A percentile compares a stretch with the other conserved stretches of the same genome.
Conservation (phyloP, 73 alveolate genomes). For the Uronychia setigera region DNA sequence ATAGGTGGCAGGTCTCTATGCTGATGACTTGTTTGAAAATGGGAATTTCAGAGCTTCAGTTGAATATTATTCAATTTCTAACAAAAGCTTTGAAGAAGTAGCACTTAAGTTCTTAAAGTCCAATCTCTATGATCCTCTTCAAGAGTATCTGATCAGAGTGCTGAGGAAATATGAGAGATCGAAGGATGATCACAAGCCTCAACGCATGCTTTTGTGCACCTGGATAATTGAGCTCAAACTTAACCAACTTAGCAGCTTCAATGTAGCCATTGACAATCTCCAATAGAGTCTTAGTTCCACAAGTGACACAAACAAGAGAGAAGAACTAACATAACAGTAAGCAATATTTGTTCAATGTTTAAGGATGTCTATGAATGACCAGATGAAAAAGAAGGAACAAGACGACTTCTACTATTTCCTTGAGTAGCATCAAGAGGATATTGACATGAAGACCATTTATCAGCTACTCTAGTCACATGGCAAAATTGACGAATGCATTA, state of each 20-base stretch:
- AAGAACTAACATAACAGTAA: neutral
- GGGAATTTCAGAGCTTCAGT: constrained; percentile 80
- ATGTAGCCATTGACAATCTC: constrained; percentile 26
- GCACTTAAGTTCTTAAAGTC: constrained; percentile 74
- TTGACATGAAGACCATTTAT: constrained; percentile 76
- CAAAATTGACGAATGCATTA: constrained; percentile 86
- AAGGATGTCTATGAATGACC: neutral
- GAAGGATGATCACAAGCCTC: constrained; percentile 69
- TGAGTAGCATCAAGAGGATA: constrained; percentile 66
- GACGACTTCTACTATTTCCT: constrained; percentile 51
- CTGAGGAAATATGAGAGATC: constrained; percentile 27
- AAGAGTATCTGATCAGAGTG: constrained; percentile 60
- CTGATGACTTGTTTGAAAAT: constrained; percentile 79
- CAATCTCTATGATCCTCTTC: constrained; percentile 69
- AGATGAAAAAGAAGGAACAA: constrained; percentile 3
- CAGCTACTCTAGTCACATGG: constrained; percentile 89
- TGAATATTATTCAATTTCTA: constrained; percentile 76
- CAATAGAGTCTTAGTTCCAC: neutral
- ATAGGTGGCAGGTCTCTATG: constrained; percentile 81
- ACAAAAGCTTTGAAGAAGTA: constrained; percentile 90
- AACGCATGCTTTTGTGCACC: constrained; percentile 85
- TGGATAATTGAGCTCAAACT: constrained; percentile 92
- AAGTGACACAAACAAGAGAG: neutral
- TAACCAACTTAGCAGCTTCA: constrained; percentile 64
- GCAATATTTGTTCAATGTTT: neutral